These are phyloP conservation scores for Pichia heedii DNA, from an alignment of 805 yeast species.

Conservation along the genomic window DNA sequence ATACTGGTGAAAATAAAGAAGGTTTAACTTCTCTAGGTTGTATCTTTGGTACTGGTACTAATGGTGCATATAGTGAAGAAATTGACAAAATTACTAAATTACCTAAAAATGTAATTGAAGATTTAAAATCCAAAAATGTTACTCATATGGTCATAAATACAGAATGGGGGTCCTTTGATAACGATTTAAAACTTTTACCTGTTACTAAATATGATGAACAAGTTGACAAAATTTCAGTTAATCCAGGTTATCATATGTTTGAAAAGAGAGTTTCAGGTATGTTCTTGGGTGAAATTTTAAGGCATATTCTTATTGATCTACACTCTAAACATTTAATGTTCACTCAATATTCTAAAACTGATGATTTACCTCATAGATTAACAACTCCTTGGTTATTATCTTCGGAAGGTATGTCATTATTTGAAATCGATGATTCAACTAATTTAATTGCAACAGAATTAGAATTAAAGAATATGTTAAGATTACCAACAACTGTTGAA, in stretches of 20 bases:
- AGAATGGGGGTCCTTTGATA: constrained; percentile 98
- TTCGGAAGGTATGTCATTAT: constrained; percentile 76
- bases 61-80: constrained; percentile 86
- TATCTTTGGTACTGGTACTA: constrained; percentile 96
- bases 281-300: constrained; percentile 84
- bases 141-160: constrained; percentile 84
- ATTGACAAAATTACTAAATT: constrained; percentile 68
- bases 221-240: constrained; percentile 67
- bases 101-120: constrained; percentile 34
- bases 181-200: constrained; percentile 66
- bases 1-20: constrained; percentile 53
- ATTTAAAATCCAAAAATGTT: constrained; percentile 35
- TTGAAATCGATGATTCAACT: constrained; percentile 78
- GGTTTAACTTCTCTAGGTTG: constrained; percentile 80
- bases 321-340: constrained; percentile 51
- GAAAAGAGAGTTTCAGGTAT: constrained; percentile 89
- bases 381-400: constrained; percentile 70
- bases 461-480: constrained; percentile 53
- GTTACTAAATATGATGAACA: constrained; percentile 64
- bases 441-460: constrained; percentile 63
- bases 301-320: constrained; percentile 65
- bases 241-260: constrained; percentile 82
- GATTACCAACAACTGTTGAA: constrained; percentile 57
- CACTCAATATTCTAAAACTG: constrained; percentile 37
- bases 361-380: constrained; percentile 49